phyloP scores from a whole-genome alignment of 495 filamentous ascomycete genomes.

The Viridothelium virens region DNA sequence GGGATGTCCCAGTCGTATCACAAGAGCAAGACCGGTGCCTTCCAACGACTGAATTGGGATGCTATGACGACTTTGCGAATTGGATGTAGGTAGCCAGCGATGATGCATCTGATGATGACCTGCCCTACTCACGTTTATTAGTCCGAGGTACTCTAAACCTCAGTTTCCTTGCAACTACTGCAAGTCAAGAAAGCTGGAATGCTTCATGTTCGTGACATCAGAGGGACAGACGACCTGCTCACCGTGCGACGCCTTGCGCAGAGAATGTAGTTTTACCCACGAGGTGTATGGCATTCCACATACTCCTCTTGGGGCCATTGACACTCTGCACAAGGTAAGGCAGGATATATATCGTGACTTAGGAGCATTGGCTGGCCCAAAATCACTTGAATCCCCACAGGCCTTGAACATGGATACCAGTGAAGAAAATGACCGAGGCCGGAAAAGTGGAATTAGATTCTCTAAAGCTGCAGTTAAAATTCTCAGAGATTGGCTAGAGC shows the following conservation, averaged over 20 bases:
- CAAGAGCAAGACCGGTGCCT: slow-evolving; percentile 2
- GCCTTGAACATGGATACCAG: slow-evolving; percentile 35
- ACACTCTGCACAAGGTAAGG: slow-evolving; percentile 45
- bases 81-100: slow-evolving; percentile 25
- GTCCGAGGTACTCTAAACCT: slow-evolving; percentile 37
- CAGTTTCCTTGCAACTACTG: slow-evolving; percentile 65
- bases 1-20: slow-evolving; percentile 13
- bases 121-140: neutral
- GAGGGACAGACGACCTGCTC: slow-evolving; percentile 64
- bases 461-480: slow-evolving; percentile 64
- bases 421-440: slow-evolving; percentile 32
- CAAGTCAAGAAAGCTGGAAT: slow-evolving; percentile 57
- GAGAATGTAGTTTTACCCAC: slow-evolving; percentile 57
- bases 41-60: neutral
- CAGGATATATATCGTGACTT: slow-evolving; percentile 44
- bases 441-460: slow-evolving; percentile 54
- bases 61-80: slow-evolving; percentile 29
- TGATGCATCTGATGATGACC: no score
- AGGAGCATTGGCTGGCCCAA: slow-evolving; percentile 33
- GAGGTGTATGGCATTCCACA: slow-evolving; percentile 16
- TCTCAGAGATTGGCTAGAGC: slow-evolving; percentile 69
- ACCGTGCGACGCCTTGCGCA: slow-evolving; percentile 66
- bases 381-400: slow-evolving; percentile 29
- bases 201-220: slow-evolving; percentile 50
- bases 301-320: slow-evolving; percentile 37